A percentile compares a stretch with the other conserved stretches of the same genome.
phyloP scores from a whole-genome alignment of 306 rosid genomes.

The Malus sylvestris region DNA sequence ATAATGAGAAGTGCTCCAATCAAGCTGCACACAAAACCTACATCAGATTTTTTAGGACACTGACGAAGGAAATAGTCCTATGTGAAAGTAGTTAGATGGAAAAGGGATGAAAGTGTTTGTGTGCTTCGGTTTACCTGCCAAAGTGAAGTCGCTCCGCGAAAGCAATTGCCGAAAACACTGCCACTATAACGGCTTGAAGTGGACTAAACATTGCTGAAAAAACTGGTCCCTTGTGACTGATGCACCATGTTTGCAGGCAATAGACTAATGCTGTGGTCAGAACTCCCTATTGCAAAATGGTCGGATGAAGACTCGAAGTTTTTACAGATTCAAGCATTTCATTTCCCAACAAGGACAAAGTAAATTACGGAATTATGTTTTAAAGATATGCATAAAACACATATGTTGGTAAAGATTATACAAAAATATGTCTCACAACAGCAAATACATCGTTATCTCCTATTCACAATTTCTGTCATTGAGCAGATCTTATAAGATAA shows the following conservation, averaged over 20 bases:
- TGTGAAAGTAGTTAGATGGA: neutral
- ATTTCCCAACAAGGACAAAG: neutral
- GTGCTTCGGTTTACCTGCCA: slow-evolving; percentile 20
- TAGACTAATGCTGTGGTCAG: slow-evolving; percentile 22
- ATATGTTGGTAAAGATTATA: neutral
- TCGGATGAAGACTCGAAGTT: neutral
- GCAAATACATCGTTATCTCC: neutral
- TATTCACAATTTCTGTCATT: neutral
- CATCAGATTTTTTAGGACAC: neutral
- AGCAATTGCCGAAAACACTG: slow-evolving; percentile 24
- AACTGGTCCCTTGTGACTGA: slow-evolving; percentile 33
- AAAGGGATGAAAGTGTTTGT: neutral
- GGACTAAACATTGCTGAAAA: slow-evolving; percentile 38
- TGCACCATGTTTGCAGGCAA: slow-evolving; percentile 36
- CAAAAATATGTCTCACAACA: neutral
- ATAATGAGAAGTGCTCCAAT: slow-evolving; percentile 24
- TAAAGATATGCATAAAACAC: neutral
- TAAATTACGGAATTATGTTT: neutral
- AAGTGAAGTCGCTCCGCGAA: slow-evolving; percentile 27
- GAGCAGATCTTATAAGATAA: neutral
- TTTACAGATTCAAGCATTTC: neutral
- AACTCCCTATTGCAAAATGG: slow-evolving; percentile 17
- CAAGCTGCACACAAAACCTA: slow-evolving; percentile 11
- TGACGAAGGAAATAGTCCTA: neutral
- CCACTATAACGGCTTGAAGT: slow-evolving; percentile 21